Evolutionary conservation across 805 yeast genomes (phyloP).

Genomic region (Ogataea glucozyma): DNA sequence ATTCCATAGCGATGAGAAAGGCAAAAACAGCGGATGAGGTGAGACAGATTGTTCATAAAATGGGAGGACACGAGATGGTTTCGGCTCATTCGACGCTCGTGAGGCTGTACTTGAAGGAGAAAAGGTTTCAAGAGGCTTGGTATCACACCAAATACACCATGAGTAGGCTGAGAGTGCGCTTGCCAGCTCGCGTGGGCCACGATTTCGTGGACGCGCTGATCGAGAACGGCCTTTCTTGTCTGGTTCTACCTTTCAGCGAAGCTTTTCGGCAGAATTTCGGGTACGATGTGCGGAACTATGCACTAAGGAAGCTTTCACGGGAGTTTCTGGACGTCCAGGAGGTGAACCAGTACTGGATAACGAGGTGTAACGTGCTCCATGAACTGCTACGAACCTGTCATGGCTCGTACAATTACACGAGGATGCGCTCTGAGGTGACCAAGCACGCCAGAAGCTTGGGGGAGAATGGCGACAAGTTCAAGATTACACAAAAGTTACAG

Average conservation of each 20-base stretch:
- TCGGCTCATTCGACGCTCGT: too few species aligned
- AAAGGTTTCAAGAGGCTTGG: slow-evolving; percentile 13
- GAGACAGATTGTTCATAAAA: background rate
- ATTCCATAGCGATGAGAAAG: background rate
- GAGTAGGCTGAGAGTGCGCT: background rate
- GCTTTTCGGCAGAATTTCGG: background rate
- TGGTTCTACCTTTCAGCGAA: slow-evolving; percentile 10
- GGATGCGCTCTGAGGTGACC: slow-evolving; percentile 1
- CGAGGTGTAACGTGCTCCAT: slow-evolving; percentile 3
- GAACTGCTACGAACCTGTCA: background rate
- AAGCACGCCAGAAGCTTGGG: background rate
- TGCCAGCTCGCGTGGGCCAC: slow-evolving; percentile 5
- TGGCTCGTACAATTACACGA: background rate
- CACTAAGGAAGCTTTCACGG: background rate
- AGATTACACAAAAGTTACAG: slow-evolving; percentile 4
- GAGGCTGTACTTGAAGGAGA: slow-evolving; percentile 3
- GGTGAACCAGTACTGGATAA: background rate
- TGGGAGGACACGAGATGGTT: background rate
- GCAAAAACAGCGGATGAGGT: slow-evolving; percentile 4
- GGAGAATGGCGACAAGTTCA: slow-evolving; percentile 1
- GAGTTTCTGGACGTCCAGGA: background rate
- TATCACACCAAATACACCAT: slow-evolving; percentile 1
- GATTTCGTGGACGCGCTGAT: slow-evolving; percentile 9
- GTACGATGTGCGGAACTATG: slow-evolving; percentile 7
- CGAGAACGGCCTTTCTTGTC: background rate